These are phyloP conservation scores for Backusella tuberculispora DNA, from an alignment of 192 early-diverging fungal genomes.

Conservation along the genomic window DNA sequence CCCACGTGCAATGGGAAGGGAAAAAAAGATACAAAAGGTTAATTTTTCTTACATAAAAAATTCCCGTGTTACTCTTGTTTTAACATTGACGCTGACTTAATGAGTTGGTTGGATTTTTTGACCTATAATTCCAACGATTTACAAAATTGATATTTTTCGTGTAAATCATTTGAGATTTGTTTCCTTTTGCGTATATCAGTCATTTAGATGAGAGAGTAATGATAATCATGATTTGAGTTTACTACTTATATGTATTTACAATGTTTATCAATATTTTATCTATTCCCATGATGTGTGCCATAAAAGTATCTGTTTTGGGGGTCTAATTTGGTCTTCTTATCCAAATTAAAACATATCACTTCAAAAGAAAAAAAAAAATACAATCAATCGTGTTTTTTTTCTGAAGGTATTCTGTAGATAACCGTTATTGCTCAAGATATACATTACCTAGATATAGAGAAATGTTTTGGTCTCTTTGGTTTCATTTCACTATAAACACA, in stretches of 20 bases:
- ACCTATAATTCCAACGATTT: constrained; percentile 3
- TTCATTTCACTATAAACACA: too few relatives aligned
- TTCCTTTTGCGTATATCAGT: background rate
- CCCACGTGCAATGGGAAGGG: background rate
- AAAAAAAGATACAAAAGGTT: background rate
- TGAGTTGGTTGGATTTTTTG: background rate
- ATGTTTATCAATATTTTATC: constrained; percentile 3
- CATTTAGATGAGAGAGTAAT: background rate
- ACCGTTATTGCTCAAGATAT: too few relatives aligned
- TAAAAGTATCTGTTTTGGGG: background rate
- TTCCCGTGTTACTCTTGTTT: background rate
- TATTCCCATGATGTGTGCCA: constrained; percentile 9
- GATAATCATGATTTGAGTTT: background rate
- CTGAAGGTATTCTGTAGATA: too few relatives aligned
- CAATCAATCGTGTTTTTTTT: too few relatives aligned
- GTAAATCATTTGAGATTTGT: background rate
- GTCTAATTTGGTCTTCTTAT: background rate
- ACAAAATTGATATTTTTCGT: constrained; percentile 6
- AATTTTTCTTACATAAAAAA: constrained; percentile 6
- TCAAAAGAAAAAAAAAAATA: too few relatives aligned
- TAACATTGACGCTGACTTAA: background rate
- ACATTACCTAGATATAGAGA: too few relatives aligned
- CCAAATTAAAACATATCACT: background rate
- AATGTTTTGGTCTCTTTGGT: too few relatives aligned
- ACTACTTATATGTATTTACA: constrained; percentile 3